Percentiles rank a stretch among this genome's conserved stretches.
Evolutionary conservation across 805 yeast genomes (phyloP).

Genomic region (Candida dajiaensis): DNA sequence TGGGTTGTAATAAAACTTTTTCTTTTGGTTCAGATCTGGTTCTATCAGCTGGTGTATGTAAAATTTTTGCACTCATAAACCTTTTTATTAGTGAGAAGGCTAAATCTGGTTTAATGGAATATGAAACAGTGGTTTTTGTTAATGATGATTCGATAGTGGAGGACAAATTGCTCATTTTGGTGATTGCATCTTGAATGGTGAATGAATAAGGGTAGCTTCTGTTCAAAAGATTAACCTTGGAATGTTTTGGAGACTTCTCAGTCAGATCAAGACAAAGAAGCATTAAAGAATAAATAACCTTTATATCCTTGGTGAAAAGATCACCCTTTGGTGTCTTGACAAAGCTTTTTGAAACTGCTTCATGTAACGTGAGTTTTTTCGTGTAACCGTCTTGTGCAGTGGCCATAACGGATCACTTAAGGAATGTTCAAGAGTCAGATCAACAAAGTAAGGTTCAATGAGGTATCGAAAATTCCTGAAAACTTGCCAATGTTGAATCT

Average conservation of each 20-base stretch:
- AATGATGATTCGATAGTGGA: slow-evolving; percentile 42
- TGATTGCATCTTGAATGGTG: slow-evolving; percentile 43
- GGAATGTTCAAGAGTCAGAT: not conserved
- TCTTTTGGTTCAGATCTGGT: slow-evolving; percentile 46
- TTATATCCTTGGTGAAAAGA: slow-evolving; percentile 50
- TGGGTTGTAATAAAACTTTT: slow-evolving; percentile 60
- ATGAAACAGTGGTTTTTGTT: slow-evolving; percentile 50
- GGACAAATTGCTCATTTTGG: slow-evolving; percentile 42
- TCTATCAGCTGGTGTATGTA: slow-evolving; percentile 73
- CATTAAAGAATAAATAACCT: slow-evolving; percentile 53
- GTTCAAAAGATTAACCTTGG: slow-evolving; percentile 23
- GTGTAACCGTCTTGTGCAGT: not conserved
- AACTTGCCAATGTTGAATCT: not conserved
- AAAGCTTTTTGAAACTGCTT: slow-evolving; percentile 38
- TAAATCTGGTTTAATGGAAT: slow-evolving; percentile 44
- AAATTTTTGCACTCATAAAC: slow-evolving; percentile 54
- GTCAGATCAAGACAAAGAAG: slow-evolving; percentile 36
- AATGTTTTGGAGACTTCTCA: slow-evolving; percentile 22
- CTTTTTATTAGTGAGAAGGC: slow-evolving; percentile 41
- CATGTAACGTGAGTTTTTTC: slow-evolving; percentile 29
- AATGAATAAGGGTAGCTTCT: slow-evolving; percentile 49
- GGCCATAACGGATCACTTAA: not conserved
- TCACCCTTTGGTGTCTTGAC: slow-evolving; percentile 47
- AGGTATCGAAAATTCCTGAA: not conserved
- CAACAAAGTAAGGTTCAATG: no score